Evolutionary conservation across 2,329 filamentous ascomycete genomes (phyloP).

Genomic region (Aspergillus tubingensis): DNA sequence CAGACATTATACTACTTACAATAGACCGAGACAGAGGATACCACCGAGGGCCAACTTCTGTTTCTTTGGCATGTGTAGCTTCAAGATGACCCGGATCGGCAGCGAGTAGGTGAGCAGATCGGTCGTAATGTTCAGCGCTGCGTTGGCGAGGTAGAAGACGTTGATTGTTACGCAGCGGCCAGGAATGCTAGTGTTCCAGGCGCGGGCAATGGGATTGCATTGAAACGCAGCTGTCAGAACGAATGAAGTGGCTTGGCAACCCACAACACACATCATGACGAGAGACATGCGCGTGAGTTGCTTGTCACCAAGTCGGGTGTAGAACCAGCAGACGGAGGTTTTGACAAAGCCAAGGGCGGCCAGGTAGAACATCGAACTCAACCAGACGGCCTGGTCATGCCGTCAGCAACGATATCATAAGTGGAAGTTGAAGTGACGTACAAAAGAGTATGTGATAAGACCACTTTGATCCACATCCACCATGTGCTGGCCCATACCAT

Average conservation of each 20-base stretch:
- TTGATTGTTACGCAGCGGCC: constrained; percentile 52
- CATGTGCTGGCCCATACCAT: constrained; percentile 22
- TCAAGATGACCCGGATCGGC: constrained; percentile 52
- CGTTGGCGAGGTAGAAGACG: constrained; percentile 55
- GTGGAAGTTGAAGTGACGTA: neutral
- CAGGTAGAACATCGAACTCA: constrained; percentile 54
- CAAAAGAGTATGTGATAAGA: constrained; percentile 17
- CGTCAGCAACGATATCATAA: neutral
- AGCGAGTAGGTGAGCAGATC: constrained; percentile 59
- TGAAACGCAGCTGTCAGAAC: constrained; percentile 49
- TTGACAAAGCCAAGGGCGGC: constrained; percentile 52
- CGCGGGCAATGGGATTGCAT: constrained; percentile 43
- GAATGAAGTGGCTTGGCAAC: constrained; percentile 44
- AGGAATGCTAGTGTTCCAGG: constrained; percentile 40
- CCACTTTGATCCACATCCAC: constrained; percentile 12
- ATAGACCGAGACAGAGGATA: constrained; percentile 56
- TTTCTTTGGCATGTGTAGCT: constrained; percentile 49
- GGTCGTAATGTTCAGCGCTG: constrained; percentile 61
- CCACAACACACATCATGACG: constrained; percentile 45
- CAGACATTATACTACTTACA: constrained; percentile 28
- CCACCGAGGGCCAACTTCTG: constrained; percentile 51
- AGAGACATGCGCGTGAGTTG: constrained; percentile 39
- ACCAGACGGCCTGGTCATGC: constrained; percentile 41
- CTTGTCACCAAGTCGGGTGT: constrained; percentile 47
- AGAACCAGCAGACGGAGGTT: constrained; percentile 50